phyloP scores from a whole-genome alignment of 495 filamentous ascomycete species.

The Neurospora sp. region DNA sequence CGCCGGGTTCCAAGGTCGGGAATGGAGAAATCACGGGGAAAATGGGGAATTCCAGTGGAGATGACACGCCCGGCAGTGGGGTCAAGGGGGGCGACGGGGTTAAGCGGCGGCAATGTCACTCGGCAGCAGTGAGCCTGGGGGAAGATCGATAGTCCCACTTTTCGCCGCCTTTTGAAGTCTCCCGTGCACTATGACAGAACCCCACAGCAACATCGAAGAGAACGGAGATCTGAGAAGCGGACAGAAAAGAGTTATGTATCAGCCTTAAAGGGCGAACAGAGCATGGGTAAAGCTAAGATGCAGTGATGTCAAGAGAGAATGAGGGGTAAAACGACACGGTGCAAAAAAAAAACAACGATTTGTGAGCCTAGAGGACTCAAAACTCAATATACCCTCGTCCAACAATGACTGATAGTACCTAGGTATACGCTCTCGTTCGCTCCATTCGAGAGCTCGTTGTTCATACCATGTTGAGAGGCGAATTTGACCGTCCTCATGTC shows the following conservation, averaged over 20 bases:
- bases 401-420: not conserved
- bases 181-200: not conserved
- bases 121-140: constrained; percentile 15
- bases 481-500: not conserved
- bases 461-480: not conserved
- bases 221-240: not conserved
- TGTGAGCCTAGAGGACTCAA: not conserved
- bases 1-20: not conserved
- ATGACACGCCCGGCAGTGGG: constrained; percentile 8
- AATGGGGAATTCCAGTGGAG: constrained; percentile 8
- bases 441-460: not conserved
- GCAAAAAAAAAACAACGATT: not conserved
- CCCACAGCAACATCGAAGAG: not conserved
- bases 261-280: not conserved
- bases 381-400: not conserved
- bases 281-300: not conserved
- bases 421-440: not conserved
- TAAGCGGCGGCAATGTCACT: constrained; percentile 14
- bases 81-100: constrained; percentile 2
- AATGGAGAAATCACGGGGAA: not conserved
- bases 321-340: not conserved
- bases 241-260: not conserved
- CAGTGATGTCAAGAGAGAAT: not conserved
- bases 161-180: not conserved
- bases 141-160: not conserved